Base-by-base conservation (phyloP, 495 filamentous ascomycete species). In the Cetradonia linearis region DNA sequence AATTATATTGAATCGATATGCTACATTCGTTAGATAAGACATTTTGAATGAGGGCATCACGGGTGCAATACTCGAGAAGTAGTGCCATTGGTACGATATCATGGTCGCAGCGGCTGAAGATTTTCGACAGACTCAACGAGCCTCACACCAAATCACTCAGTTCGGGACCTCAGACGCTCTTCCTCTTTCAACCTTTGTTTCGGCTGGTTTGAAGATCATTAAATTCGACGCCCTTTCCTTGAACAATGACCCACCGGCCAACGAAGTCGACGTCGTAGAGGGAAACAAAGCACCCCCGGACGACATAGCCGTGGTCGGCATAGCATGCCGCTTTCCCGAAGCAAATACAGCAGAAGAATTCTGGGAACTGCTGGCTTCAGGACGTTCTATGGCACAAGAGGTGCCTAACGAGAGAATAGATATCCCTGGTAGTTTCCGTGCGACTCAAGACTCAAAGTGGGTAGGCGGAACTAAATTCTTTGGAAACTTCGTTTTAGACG, bases 401-500 rank as follows among this genome's bases (percentile, higher is more conserved):
- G 10, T 66, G 3, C 67, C 70, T 1, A 34, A 62, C 20, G 59
- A 65, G 25, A 63, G 70, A 20, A 62, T 69, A 33, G 63, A 64
- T 10, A 57, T 59, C 3, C 18, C 34, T 16, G 13, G 61, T 3
- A 34, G 59, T 11, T 33, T 46, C 11, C 62, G 70, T 9, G 63
- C 65, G 10, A 59, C 58, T 2, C 55, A 57, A 40, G 55, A 57
- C 18, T 9, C 28, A 14, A 57, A 57, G 6, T 46, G 37, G 56
- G 56, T 33, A 31, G 36, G 40, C n/a, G 40, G 40, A n/a, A 58
- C 33, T 27, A 63, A 49, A 10, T 60, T 48, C 34, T 77, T 67
- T 27, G 79, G 71, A 0, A 78, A 78, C 53, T 78, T 81, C 31
- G 55, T 82, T 2, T 55, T 63, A 13, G 71, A 76, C 44, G 58